Conservation (phyloP, 768 basidiomycete genomes). For the Tulasnella sp. region DNA sequence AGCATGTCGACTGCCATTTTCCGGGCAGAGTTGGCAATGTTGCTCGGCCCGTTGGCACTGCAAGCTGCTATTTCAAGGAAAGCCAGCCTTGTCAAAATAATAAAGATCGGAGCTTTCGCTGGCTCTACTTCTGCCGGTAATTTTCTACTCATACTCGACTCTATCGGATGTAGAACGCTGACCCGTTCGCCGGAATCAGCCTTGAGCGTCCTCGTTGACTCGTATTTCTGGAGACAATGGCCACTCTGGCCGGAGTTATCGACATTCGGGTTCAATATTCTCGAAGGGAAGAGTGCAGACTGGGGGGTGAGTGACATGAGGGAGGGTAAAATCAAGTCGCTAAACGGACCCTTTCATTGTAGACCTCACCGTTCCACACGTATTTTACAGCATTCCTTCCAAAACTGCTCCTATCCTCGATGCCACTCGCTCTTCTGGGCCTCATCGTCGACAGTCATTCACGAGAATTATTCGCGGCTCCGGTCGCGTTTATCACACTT, state of each 20-base stretch:
- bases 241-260: slow-evolving; percentile 85
- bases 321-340: not conserved
- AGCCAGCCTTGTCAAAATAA: slow-evolving; percentile 45
- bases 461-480: slow-evolving; percentile 51
- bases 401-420: slow-evolving; percentile 64
- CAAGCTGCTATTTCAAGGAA: slow-evolving; percentile 50
- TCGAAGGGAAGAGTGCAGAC: slow-evolving; percentile 76
- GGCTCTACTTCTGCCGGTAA: slow-evolving; percentile 44
- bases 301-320: slow-evolving; percentile 76
- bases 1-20: slow-evolving; percentile 66
- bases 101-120: slow-evolving; percentile 51
- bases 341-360: not conserved
- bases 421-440: slow-evolving; percentile 60
- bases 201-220: slow-evolving; percentile 65
- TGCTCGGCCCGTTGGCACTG: slow-evolving; percentile 60
- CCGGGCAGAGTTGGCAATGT: slow-evolving; percentile 70
- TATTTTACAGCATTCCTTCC: slow-evolving; percentile 71
- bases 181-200: slow-evolving; percentile 40
- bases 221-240: slow-evolving; percentile 74
- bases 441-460: slow-evolving; percentile 48
- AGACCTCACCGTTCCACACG: slow-evolving; percentile 66
- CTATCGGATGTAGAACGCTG: not conserved
- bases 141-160: slow-evolving; percentile 11
- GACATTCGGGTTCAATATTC: slow-evolving; percentile 77
- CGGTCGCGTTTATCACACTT: slow-evolving; percentile 52